These are phyloP conservation scores for Arabis hirsuta DNA, from an alignment of 345 rosid genomes.

Conservation along the genomic window DNA sequence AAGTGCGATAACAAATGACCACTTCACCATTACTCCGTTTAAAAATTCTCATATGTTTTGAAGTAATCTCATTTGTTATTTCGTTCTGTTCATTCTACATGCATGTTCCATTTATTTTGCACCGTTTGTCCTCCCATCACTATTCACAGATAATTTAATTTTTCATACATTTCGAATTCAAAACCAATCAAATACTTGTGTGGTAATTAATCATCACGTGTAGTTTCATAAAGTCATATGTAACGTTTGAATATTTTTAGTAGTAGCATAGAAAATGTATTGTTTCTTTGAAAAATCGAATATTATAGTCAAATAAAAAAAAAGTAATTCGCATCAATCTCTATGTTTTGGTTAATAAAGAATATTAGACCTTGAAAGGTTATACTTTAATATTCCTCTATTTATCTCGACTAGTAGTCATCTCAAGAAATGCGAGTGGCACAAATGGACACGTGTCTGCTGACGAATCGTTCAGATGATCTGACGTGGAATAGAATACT, in stretches of 20 bases:
- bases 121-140: neutral
- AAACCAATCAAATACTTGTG: neutral
- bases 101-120: neutral
- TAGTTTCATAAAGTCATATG: conserved; percentile 1
- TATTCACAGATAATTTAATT: neutral
- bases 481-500: conserved; percentile 26
- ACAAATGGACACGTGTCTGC: conserved; percentile 27
- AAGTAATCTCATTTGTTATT: no score
- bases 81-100: neutral
- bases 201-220: conserved; percentile 1
- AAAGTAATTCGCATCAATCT: conserved; percentile 14
- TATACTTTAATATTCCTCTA: neutral
- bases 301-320: neutral
- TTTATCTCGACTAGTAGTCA: neutral
- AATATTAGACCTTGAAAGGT: conserved; percentile 22
- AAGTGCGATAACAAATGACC: neutral
- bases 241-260: neutral
- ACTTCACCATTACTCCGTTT: no score
- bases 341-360: conserved; percentile 21
- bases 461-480: neutral
- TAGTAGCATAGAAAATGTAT: neutral
- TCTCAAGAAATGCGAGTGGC: conserved; percentile 16
- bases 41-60: no score
- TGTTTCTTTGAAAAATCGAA: neutral
- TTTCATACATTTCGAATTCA: neutral